Evolutionary conservation across 331 rosid species (phyloP).

Genomic region (Spiraea crenata): DNA sequence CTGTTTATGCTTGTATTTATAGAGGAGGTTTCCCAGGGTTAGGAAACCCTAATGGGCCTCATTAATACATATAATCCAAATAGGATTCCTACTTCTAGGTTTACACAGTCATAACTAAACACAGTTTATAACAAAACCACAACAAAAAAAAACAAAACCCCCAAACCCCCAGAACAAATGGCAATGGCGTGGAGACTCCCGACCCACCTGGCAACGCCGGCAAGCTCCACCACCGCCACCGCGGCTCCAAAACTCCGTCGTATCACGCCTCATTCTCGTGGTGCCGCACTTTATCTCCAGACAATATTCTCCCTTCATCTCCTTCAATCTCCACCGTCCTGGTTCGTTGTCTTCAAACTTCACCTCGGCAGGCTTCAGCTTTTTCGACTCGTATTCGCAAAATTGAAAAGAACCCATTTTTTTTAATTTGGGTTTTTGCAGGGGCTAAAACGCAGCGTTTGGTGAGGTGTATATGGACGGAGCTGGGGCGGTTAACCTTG

Average conservation of each 20-base stretch:
- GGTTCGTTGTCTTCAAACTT: background rate
- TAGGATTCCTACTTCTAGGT: too few relatives aligned
- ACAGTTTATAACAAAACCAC: too few relatives aligned
- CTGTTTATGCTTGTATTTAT: too few relatives aligned
- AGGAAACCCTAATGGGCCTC: too few relatives aligned
- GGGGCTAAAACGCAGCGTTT: constrained; percentile 27
- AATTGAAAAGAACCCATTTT: background rate
- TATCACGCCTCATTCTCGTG: constrained; percentile 29
- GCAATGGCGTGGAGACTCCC: constrained; percentile 55
- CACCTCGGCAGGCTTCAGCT: background rate
- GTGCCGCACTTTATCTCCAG: constrained; percentile 38
- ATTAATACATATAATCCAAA: too few relatives aligned
- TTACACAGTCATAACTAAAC: too few relatives aligned
- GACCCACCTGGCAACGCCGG: constrained; percentile 40
- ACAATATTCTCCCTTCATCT: constrained; percentile 21
- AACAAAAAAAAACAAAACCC: too few relatives aligned
- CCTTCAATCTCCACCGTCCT: constrained; percentile 23
- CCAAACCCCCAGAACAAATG: too few relatives aligned
- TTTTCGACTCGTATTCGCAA: background rate
- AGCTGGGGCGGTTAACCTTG: constrained; percentile 50
- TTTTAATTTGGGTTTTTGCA: constrained; percentile 2
- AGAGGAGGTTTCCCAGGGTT: too few relatives aligned
- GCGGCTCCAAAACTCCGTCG: background rate
- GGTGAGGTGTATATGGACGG: constrained; percentile 43
- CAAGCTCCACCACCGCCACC: constrained; percentile 17